These are phyloP conservation scores for Lignosus rhinocerotis DNA, from an alignment of 1,284 basidiomycete species.

Conservation along the genomic window DNA sequence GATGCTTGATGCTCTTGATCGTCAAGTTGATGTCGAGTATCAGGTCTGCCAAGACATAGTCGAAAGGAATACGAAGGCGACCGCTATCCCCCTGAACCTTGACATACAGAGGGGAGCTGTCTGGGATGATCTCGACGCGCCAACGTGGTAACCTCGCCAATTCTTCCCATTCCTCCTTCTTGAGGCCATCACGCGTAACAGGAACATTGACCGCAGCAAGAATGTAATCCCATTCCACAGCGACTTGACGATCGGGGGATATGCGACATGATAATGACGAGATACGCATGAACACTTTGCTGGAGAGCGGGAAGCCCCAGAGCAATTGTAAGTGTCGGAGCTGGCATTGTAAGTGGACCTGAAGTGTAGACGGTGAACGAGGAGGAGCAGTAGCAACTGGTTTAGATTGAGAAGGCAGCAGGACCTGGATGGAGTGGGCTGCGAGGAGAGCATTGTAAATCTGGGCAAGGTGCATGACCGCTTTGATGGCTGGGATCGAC, in stretches of 20 bases:
- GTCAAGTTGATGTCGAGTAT: conserved; percentile 67
- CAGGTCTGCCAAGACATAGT: conserved; percentile 75
- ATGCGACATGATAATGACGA: conserved; percentile 40
- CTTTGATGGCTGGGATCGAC: conserved; percentile 21
- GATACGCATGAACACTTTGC: conserved; percentile 48
- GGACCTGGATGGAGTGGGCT: conserved; percentile 49
- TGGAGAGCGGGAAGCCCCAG: conserved; percentile 45
- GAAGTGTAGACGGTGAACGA: conserved; percentile 22
- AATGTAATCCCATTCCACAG: conserved; percentile 38
- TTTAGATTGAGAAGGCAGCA: conserved; percentile 35
- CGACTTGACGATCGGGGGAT: conserved; percentile 16
- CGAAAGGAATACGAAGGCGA: conserved; percentile 78
- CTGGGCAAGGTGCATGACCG: conserved; percentile 52
- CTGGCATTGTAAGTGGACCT: conserved; percentile 33
- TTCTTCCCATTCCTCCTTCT: conserved; percentile 74
- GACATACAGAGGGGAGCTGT: conserved; percentile 33
- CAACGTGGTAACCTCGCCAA: conserved; percentile 66
- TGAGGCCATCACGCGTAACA: conserved; percentile 37
- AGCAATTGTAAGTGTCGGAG: conserved; percentile 44
- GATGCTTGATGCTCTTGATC: conserved; percentile 69
- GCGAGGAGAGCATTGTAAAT: conserved; percentile 77
- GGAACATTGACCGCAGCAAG: conserved; percentile 45
- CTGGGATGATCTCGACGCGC: conserved; percentile 38
- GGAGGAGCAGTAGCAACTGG: conserved; percentile 6
- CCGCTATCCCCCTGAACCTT: conserved; percentile 64